Conservation (phyloP, 2,329 filamentous ascomycete species). For the Mycocentrospora acerina region DNA sequence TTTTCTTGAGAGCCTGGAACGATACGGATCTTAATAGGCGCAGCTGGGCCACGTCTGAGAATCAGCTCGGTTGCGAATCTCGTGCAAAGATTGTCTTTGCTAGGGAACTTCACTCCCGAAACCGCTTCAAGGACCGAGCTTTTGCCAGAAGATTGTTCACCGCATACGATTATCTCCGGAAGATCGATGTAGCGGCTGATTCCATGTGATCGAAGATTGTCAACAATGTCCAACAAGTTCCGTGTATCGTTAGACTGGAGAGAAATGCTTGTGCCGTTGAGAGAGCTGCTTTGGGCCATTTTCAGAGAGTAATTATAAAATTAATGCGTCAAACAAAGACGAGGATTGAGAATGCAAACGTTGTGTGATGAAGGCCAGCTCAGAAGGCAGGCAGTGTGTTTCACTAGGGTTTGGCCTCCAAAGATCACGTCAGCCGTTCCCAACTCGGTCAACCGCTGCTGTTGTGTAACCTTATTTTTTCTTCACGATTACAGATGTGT, state of each 20-base stretch:
- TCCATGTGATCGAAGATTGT: conserved; percentile 50
- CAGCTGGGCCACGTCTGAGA: conserved; percentile 46
- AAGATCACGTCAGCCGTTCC: no score
- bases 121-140: conserved; percentile 32
- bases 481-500: no score
- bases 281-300: neutral
- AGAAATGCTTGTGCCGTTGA: conserved; percentile 10
- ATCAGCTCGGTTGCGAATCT: conserved; percentile 63
- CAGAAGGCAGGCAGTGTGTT: no score
- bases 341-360: no score
- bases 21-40: conserved; percentile 48
- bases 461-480: no score
- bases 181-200: conserved; percentile 33
- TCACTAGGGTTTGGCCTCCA: no score
- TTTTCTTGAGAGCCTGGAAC: conserved; percentile 10
- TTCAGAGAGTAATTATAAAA: no score
- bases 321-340: no score
- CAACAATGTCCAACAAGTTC: conserved; percentile 54
- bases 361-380: no score
- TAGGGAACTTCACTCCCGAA: conserved; percentile 59
- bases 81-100: conserved; percentile 58
- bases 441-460: no score
- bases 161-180: conserved; percentile 39
- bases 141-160: conserved; percentile 28
- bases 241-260: conserved; percentile 49